Evolutionary conservation across 495 filamentous ascomycete species (phyloP).

Genomic region (Paragyromitra xinjiangensis): DNA sequence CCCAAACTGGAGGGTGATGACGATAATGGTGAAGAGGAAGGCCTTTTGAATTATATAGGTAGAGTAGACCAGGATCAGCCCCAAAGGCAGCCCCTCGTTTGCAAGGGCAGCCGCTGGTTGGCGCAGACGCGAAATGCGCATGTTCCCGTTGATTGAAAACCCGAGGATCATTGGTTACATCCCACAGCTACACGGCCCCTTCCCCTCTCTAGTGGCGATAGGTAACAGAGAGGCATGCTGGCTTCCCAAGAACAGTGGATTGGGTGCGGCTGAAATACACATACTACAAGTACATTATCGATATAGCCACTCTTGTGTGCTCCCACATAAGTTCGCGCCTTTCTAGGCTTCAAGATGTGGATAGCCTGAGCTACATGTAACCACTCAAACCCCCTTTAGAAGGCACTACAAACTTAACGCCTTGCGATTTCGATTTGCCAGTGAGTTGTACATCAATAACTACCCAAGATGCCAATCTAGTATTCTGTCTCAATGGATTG

Average conservation of each 20-base stretch:
- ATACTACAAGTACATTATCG: background rate
- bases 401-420: background rate
- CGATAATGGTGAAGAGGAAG: background rate
- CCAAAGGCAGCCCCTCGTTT: background rate
- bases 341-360: no score
- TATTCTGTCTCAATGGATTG: background rate
- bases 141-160: background rate
- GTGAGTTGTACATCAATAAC: background rate
- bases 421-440: background rate
- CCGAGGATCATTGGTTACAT: background rate
- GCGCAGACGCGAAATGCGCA: background rate
- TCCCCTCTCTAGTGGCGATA: background rate
- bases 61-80: background rate
- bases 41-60: constrained; percentile 21
- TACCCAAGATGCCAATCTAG: background rate
- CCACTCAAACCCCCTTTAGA: background rate
- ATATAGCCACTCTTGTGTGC: background rate
- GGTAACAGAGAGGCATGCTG: background rate
- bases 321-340: background rate
- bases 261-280: background rate
- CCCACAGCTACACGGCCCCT: background rate
- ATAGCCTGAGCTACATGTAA: background rate
- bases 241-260: background rate
- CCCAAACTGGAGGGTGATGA: background rate
- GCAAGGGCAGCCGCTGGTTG: background rate